A percentile compares a stretch with the other conserved stretches of the same genome.
Evolutionary conservation across 169 alveolate genomes (phyloP).

Genomic region (Plasmodium malariae): DNA sequence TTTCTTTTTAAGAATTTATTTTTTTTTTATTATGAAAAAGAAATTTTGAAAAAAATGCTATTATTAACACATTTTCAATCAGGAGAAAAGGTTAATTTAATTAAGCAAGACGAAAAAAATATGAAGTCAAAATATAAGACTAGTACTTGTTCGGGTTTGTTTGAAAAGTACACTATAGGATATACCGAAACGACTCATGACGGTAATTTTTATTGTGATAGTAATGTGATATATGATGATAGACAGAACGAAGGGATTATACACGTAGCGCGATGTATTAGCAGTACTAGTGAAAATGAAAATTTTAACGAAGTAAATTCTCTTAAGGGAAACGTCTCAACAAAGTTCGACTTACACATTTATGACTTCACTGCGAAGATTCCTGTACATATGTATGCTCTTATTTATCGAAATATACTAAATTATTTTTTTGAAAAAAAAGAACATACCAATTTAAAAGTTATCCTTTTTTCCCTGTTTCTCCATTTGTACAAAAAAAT

Average conservation of each 20-base stretch:
- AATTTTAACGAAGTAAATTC: not conserved
- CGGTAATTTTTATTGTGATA: not conserved
- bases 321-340: not conserved
- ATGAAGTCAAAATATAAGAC: not conserved
- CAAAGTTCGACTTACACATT: not conserved
- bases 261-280: not conserved
- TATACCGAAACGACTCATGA: no score
- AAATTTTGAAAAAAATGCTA: not conserved
- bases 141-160: not conserved
- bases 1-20: conserved; percentile 1
- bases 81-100: not conserved
- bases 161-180: no score
- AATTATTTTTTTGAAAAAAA: conserved; percentile 16
- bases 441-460: not conserved
- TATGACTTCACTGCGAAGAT: conserved; percentile 2
- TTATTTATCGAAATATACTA: conserved; percentile 9
- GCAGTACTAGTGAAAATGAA: not conserved
- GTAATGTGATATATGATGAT: not conserved
- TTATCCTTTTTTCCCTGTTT: not conserved
- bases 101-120: not conserved
- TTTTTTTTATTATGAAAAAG: conserved; percentile 22
- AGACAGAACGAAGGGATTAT: not conserved
- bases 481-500: conserved; percentile 22
- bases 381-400: conserved; percentile 16
- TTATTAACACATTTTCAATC: not conserved